Percentiles rank a stretch among this genome's conserved stretches.
These are phyloP conservation scores for Ogataea corticis DNA, from an alignment of 805 yeast genomes.

Conservation along the genomic window DNA sequence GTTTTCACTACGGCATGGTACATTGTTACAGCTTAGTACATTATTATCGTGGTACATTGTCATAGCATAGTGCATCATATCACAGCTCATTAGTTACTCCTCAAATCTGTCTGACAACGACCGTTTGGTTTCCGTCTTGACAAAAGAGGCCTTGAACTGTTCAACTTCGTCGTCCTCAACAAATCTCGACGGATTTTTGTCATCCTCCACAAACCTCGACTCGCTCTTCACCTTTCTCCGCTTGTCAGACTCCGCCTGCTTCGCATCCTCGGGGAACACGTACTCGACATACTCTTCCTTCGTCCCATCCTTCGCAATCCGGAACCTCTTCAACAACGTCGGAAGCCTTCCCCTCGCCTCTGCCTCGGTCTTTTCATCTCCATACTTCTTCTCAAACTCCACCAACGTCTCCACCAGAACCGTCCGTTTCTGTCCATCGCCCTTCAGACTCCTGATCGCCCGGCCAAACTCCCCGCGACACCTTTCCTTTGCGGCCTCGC, in stretches of 20 bases:
- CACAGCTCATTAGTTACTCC: neutral
- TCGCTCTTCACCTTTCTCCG: neutral
- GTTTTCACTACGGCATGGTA: too few relatives aligned
- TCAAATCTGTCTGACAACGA: slow-evolving; percentile 6
- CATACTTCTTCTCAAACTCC: slow-evolving; percentile 66
- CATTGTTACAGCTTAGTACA: too few relatives aligned
- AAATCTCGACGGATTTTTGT: too few relatives aligned
- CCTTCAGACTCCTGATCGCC: slow-evolving; percentile 49
- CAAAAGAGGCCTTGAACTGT: slow-evolving; percentile 14
- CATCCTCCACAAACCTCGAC: slow-evolving; percentile 9
- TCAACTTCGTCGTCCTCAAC: neutral
- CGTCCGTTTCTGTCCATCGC: slow-evolving; percentile 45
- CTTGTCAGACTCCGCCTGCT: slow-evolving; percentile 9
- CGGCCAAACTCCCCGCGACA: slow-evolving; percentile 58
- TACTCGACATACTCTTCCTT: slow-evolving; percentile 60
- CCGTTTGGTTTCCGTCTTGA: slow-evolving; percentile 2
- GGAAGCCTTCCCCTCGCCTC: slow-evolving; percentile 54
- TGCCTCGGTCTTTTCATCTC: slow-evolving; percentile 41
- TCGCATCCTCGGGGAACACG: slow-evolving; percentile 64
- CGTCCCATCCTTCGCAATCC: slow-evolving; percentile 42
- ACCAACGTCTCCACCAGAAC: slow-evolving; percentile 60
- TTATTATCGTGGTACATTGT: too few relatives aligned
- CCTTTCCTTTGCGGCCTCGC: slow-evolving; percentile 42
- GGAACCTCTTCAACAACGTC: slow-evolving; percentile 45
- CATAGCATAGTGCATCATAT: neutral